These are phyloP conservation scores for Rhododendron henanense DNA, from an alignment of 148 eudicot genomes.

Conservation along the genomic window DNA sequence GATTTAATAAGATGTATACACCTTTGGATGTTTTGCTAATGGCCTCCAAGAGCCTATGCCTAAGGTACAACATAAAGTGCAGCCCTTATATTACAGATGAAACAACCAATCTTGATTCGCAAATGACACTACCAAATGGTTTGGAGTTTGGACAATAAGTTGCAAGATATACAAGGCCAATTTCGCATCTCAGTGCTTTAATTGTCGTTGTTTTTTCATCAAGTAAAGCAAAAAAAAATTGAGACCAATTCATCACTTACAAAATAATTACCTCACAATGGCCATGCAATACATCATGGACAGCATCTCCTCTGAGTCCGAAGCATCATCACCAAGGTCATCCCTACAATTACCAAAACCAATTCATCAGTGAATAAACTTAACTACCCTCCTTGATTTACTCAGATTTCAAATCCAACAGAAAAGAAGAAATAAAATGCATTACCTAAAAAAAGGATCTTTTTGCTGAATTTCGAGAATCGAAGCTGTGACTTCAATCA, in stretches of 20 bases:
- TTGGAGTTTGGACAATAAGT: background rate
- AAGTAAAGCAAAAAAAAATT: background rate
- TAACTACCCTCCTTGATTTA: background rate
- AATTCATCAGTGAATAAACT: background rate
- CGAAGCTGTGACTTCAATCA: slow-evolving; percentile 66
- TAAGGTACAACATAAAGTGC: background rate
- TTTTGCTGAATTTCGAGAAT: slow-evolving; percentile 71
- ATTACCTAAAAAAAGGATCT: slow-evolving; percentile 62
- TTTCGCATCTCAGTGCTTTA: background rate
- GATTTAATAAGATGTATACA: background rate
- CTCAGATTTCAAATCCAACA: background rate
- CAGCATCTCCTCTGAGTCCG: slow-evolving; percentile 57
- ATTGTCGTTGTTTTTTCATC: background rate
- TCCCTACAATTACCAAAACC: slow-evolving; percentile 31
- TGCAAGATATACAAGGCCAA: background rate
- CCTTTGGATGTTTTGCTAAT: background rate
- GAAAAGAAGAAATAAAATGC: background rate
- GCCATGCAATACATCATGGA: slow-evolving; percentile 86
- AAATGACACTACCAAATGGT: background rate
- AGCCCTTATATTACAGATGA: background rate
- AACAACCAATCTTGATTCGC: background rate
- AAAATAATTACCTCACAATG: slow-evolving; percentile 51
- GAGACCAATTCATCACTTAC: slow-evolving; percentile 1
- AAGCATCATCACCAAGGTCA: slow-evolving; percentile 26
- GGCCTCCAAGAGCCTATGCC: background rate